Conservation (phyloP, 768 basidiomycete genomes). For the Floccularia luteovirens region DNA sequence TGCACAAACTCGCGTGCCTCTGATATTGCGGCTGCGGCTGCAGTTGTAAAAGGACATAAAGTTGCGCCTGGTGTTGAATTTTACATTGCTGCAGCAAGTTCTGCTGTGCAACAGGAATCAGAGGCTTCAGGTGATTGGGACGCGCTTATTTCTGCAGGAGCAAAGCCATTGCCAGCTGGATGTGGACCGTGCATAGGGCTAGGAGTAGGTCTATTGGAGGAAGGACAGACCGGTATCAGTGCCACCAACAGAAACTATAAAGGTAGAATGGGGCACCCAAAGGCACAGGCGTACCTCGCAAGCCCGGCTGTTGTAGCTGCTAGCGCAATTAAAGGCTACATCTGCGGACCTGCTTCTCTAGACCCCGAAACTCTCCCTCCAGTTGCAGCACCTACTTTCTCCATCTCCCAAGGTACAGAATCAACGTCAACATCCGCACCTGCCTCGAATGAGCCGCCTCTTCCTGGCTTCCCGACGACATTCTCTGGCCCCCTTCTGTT, state of each 20-base stretch:
- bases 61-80: slow-evolving; percentile 91
- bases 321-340: slow-evolving; percentile 87
- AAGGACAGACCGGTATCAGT: slow-evolving; percentile 93
- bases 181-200: slow-evolving; percentile 98
- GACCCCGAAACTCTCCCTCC: slow-evolving; percentile 46
- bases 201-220: slow-evolving; percentile 86
- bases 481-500: slow-evolving; percentile 89
- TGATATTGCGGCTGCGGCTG: slow-evolving; percentile 88
- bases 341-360: slow-evolving; percentile 72
- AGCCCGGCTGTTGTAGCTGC: slow-evolving; percentile 97
- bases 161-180: slow-evolving; percentile 88
- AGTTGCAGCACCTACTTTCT: slow-evolving; percentile 47
- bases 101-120: slow-evolving; percentile 84
- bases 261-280: slow-evolving; percentile 95
- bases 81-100: slow-evolving; percentile 94
- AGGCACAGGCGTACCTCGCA: slow-evolving; percentile 91
- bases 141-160: slow-evolving; percentile 77
- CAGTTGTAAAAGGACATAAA: slow-evolving; percentile 74
- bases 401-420: slow-evolving; percentile 28
- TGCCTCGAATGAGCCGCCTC: slow-evolving; percentile 50
- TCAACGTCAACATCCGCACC: slow-evolving; percentile 18
- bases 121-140: slow-evolving; percentile 88
- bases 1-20: slow-evolving; percentile 97
- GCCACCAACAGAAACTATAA: slow-evolving; percentile 99
- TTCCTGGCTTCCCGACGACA: slow-evolving; percentile 73